Base-by-base conservation (phyloP, 805 yeast species). In the Saturnispora silvae region DNA sequence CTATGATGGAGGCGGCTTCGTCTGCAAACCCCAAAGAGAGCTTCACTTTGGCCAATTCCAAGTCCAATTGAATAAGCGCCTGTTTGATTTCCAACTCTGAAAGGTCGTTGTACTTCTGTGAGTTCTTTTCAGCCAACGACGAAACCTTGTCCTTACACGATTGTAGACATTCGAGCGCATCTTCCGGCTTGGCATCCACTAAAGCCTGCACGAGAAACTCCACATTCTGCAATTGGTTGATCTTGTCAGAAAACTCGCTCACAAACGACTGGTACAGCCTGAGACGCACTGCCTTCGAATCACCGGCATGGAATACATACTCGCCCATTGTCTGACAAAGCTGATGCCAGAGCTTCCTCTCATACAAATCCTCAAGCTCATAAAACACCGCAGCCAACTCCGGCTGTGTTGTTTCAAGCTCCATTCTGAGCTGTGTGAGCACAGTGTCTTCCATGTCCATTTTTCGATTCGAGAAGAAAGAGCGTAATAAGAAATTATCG, bases 281-380 rank as follows among this genome's bases (percentile, higher is more conserved):
- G 48, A 77, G 56, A 47, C 89, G 72, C 40, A 83, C 59, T 1
- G 70, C 61, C 26, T 56, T 59, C 11, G 81, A 66, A 20, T 64
- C 65, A 7, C 73, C 67, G 39, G 67, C 64, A 30, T 63, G 63
- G 61, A 74, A 89, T 52, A 87, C 71, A 44, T 68, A 69, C 25
- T 63, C 64, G 4, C 62, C 60, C 40, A 92, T 64, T 5, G 73
- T 60, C 43, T 73, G 72, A 2, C 96, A 83, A 54, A 92, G 70
- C 64, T 92, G 97, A 62, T 81, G 94, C 96, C 96, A 92, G 55
- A 89, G 70, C 58, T 85, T 86, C 48, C 95, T 68, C 53, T 86
- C 95, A 61, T 84, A 81, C 40, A 67, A 65, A 50, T 85, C 95
- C 53, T 87, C 96, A 54, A 89, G 70, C 37, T 73, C 70, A 52